A percentile compares a stretch with the other conserved stretches of the same genome.
phyloP scores from a whole-genome alignment of 1,284 basidiomycete species.

The Fistulinella cinereoalba region DNA sequence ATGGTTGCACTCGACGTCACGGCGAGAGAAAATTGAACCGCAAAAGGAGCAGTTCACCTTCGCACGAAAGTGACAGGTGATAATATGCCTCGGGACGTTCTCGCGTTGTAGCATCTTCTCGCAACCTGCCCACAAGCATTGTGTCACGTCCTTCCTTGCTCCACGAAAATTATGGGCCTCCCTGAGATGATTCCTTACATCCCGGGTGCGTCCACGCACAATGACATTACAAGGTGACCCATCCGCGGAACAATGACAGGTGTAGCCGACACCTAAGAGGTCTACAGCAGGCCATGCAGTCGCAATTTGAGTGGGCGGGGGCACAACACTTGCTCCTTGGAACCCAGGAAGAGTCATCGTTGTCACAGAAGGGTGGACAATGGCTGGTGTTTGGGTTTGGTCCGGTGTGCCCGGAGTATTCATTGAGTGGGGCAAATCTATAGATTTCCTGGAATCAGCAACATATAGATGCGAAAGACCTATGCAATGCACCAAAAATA shows the following conservation, averaged over 20 bases:
- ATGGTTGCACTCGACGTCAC: slow-evolving; percentile 17
- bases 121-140: slow-evolving; percentile 15
- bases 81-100: slow-evolving; percentile 21
- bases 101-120: slow-evolving; percentile 9
- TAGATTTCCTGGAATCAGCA: not conserved
- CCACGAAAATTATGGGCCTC: slow-evolving; percentile 5
- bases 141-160: slow-evolving; percentile 1
- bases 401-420: too few relatives aligned
- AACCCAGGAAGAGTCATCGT: too few relatives aligned
- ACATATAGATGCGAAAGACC: not conserved
- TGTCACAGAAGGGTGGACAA: too few relatives aligned
- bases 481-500: not conserved
- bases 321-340: not conserved
- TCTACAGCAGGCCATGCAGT: not conserved
- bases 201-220: slow-evolving; percentile 1
- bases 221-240: slow-evolving; percentile 4
- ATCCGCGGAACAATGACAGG: slow-evolving; percentile 7
- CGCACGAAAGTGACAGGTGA: slow-evolving; percentile 12
- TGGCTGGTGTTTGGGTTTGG: too few relatives aligned
- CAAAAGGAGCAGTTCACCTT: slow-evolving; percentile 9
- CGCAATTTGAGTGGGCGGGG: not conserved
- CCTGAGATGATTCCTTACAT: slow-evolving; percentile 19
- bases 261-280: not conserved
- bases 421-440: too few relatives aligned
- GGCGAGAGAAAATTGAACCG: slow-evolving; percentile 16